Conservation (phyloP, 164 flowering plant genomes). For the Liriodendron chinense region DNA sequence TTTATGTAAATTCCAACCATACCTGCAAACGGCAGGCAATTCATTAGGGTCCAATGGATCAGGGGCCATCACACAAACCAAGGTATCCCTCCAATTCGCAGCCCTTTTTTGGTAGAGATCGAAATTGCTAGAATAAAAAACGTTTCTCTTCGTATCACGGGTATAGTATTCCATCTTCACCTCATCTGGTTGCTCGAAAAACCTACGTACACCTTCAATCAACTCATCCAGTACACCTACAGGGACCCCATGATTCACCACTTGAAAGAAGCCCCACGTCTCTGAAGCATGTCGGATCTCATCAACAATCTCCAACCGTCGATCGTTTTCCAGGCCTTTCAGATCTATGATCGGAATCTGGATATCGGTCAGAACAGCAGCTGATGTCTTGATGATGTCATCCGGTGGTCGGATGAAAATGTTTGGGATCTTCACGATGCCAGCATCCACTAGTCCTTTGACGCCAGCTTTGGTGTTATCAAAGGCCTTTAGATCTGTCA, state of each 20-base stretch:
- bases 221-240: conserved; percentile 33
- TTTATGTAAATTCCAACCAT: background rate
- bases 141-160: conserved; percentile 23
- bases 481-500: conserved; percentile 16
- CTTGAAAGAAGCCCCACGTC: conserved; percentile 53
- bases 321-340: conserved; percentile 2
- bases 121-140: conserved; percentile 26
- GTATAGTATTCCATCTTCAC: conserved; percentile 30
- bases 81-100: conserved; percentile 44
- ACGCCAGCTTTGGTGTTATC: conserved; percentile 22
- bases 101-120: conserved; percentile 24
- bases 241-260: conserved; percentile 55
- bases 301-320: conserved; percentile 13
- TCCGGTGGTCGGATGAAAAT: conserved; percentile 13
- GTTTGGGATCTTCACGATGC: conserved; percentile 13
- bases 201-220: conserved; percentile 32
- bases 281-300: conserved; percentile 29
- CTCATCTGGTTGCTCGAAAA: conserved; percentile 39
- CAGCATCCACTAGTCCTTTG: conserved; percentile 22
- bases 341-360: conserved; percentile 35
- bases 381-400: background rate
- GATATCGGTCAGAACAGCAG: background rate
- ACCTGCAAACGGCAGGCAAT: conserved; percentile 26
- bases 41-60: conserved; percentile 21
- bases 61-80: conserved; percentile 22